These are phyloP conservation scores for Byssochlamys sp. DNA, from an alignment of 2,329 filamentous ascomycete species.

Conservation along the genomic window DNA sequence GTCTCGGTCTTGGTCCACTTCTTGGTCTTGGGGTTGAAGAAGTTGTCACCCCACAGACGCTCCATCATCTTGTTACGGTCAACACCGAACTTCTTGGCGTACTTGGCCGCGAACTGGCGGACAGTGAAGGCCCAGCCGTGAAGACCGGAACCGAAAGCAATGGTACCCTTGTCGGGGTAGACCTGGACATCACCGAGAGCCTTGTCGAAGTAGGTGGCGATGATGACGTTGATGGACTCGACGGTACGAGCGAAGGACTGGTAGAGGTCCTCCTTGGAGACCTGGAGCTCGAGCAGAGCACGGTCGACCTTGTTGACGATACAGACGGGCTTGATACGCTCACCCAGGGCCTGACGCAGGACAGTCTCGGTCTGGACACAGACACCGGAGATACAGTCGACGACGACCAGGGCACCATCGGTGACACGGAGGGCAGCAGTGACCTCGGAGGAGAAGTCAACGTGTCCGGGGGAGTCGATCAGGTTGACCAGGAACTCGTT, in stretches of 20 bases:
- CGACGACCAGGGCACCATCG: constrained; percentile 97
- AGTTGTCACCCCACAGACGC: constrained; percentile 99
- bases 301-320: constrained; percentile 99
- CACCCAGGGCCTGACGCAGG: constrained; percentile 93
- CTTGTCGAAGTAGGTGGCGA: constrained; percentile 98
- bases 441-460: constrained; percentile 99
- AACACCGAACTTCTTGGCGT: constrained; percentile 99
- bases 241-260: constrained; percentile 99
- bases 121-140: constrained; percentile 99
- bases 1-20: constrained; percentile 91
- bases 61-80: constrained; percentile 99
- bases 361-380: constrained; percentile 99
- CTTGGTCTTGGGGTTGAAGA: constrained; percentile 99
- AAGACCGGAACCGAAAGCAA: constrained; percentile 98
- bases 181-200: constrained; percentile 94
- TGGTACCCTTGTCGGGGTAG: constrained; percentile 92
- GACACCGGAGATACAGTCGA: constrained; percentile 99
- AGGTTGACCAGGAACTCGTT: constrained; percentile 99
- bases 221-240: constrained; percentile 99
- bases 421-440: constrained; percentile 99
- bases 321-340: constrained; percentile 99
- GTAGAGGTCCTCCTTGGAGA: constrained; percentile 97
- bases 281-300: constrained; percentile 96
- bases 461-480: constrained; percentile 99
- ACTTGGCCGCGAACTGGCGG: constrained; percentile 89